Percentiles rank a stretch among this genome's conserved stretches.
Evolutionary conservation across 306 rosid species (phyloP).

Genomic region (Castanea sativa): DNA sequence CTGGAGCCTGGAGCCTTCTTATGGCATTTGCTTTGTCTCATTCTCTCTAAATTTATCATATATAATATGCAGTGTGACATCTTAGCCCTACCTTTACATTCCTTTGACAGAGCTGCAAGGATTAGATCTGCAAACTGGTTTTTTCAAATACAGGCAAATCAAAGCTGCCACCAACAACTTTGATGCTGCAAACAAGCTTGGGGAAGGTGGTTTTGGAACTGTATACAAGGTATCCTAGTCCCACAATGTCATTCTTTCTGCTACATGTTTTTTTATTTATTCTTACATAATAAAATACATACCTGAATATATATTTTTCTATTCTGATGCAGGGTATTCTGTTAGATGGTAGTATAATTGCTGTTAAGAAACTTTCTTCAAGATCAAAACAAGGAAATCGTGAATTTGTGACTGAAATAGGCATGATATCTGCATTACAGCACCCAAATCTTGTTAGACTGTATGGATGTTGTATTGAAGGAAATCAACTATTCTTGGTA

Average conservation of each 20-base stretch:
- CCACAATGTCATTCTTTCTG: not conserved
- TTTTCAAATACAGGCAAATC: conserved; percentile 18
- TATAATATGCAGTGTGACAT: not conserved
- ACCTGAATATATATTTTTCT: conserved; percentile 12
- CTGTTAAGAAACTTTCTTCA: conserved; percentile 28
- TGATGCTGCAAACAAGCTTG: conserved; percentile 48
- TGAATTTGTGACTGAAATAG: conserved; percentile 26
- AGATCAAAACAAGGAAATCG: conserved; percentile 31
- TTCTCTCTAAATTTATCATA: not conserved
- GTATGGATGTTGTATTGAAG: conserved; percentile 35
- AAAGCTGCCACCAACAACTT: conserved; percentile 60
- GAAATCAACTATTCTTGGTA: conserved; percentile 50
- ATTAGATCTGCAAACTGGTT: conserved; percentile 19
- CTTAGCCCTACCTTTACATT: not conserved
- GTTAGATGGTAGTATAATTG: conserved; percentile 23
- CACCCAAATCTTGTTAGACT: conserved; percentile 25
- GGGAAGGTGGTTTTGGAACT: conserved; percentile 83
- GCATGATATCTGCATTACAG: conserved; percentile 26
- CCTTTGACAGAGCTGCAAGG: conserved; percentile 11
- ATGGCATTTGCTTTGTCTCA: not conserved
- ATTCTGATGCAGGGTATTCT: conserved; percentile 2
- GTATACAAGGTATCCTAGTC: conserved; percentile 58
- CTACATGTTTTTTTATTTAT: not conserved
- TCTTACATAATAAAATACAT: not conserved
- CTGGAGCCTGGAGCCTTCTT: no score